A percentile compares a stretch with the other conserved stretches of the same genome.
Evolutionary conservation across 1,284 basidiomycete genomes (phyloP).

Genomic region (Cystobasidium slooffiae): DNA sequence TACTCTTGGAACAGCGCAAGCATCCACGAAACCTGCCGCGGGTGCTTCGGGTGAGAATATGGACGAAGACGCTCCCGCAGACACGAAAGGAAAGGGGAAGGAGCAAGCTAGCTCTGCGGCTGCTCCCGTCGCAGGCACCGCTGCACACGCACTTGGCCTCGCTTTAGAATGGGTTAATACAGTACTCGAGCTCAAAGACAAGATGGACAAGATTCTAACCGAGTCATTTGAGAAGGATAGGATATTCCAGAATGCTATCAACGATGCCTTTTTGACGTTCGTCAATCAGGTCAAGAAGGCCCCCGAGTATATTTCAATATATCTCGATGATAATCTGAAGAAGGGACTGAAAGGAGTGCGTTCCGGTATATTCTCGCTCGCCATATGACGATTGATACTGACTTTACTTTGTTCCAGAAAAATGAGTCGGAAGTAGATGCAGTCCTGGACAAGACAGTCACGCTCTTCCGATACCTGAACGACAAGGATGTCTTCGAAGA

Average conservation of each 20-base stretch:
- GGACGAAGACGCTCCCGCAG: slow-evolving; percentile 51
- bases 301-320: slow-evolving; percentile 93
- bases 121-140: slow-evolving; percentile 45
- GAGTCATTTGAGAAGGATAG: slow-evolving; percentile 74
- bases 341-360: slow-evolving; percentile 92
- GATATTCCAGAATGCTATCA: slow-evolving; percentile 79
- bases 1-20: slow-evolving; percentile 47
- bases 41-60: slow-evolving; percentile 54
- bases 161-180: slow-evolving; percentile 95
- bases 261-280: slow-evolving; percentile 92
- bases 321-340: slow-evolving; percentile 95
- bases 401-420: slow-evolving; percentile 69
- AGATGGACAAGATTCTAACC: slow-evolving; percentile 77
- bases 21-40: slow-evolving; percentile 37
- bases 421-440: slow-evolving; percentile 86
- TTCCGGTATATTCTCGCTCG: background rate
- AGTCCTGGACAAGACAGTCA: slow-evolving; percentile 92
- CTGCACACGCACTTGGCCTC: slow-evolving; percentile 54
- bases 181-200: slow-evolving; percentile 88
- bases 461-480: slow-evolving; percentile 88
- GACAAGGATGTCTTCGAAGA: slow-evolving; percentile 98
- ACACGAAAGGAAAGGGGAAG: slow-evolving; percentile 62
- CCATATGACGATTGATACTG: background rate
- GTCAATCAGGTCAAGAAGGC: slow-evolving; percentile 87
- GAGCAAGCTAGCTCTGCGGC: slow-evolving; percentile 56